phyloP scores from a whole-genome alignment of 2,329 filamentous ascomycete species.

The Pseudogymnoascus sp. region DNA sequence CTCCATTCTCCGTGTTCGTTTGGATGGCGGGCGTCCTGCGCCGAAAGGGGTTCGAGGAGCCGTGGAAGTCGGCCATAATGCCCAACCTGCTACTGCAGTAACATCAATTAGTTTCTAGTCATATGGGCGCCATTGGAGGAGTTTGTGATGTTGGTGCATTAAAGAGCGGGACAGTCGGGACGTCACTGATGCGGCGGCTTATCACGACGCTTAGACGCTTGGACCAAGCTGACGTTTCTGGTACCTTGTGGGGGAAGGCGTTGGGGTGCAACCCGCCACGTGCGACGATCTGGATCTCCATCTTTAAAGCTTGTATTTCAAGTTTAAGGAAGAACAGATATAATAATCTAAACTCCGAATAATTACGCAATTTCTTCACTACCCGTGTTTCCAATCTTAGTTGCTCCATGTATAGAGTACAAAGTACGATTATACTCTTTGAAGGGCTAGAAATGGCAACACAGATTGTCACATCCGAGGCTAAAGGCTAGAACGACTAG shows the following conservation, averaged over 20 bases:
- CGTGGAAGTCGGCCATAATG: slow-evolving; percentile 22
- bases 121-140: slow-evolving; percentile 2
- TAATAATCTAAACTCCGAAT: neutral
- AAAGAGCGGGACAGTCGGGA: neutral
- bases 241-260: neutral
- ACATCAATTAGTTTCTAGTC: neutral
- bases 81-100: slow-evolving; percentile 1
- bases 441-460: neutral
- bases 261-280: neutral
- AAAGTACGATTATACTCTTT: neutral
- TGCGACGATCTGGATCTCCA: neutral
- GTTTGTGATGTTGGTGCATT: neutral
- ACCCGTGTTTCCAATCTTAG: neutral
- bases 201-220: slow-evolving; percentile 1
- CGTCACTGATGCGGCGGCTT: slow-evolving; percentile 3
- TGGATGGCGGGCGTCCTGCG: slow-evolving; percentile 12
- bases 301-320: neutral
- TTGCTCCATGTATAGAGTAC: neutral
- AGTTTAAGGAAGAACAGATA: neutral
- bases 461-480: neutral
- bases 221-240: slow-evolving; percentile 4
- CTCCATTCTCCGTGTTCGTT: neutral
- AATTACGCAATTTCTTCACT: neutral
- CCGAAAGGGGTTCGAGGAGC: slow-evolving; percentile 28
- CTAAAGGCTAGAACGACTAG: neutral